Evolutionary conservation across 352 stramenopile species (phyloP).

Genomic region (Pelagophyceae sp.): DNA sequence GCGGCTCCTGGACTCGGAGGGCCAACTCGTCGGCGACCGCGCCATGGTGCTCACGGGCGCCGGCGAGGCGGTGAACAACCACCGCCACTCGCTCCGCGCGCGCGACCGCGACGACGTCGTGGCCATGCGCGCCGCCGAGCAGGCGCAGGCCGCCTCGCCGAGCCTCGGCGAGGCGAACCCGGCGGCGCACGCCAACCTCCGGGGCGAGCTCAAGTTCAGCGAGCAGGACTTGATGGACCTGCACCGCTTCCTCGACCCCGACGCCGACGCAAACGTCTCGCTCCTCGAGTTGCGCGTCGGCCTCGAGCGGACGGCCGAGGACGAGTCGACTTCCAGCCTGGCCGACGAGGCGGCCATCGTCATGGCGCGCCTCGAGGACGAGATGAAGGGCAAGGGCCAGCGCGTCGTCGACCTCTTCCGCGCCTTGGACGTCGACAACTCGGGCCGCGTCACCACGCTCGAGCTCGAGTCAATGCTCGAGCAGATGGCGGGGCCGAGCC

Average conservation of each 20-base stretch:
- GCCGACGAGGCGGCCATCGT: not conserved
- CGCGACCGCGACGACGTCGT: not conserved
- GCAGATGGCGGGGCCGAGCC: not conserved
- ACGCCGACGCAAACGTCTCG: constrained; percentile 26
- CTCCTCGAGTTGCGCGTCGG: constrained; percentile 11
- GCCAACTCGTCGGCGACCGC: not conserved
- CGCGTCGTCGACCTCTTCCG: constrained; percentile 25
- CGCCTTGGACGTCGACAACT: constrained; percentile 20
- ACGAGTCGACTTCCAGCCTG: not conserved
- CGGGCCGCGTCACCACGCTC: not conserved
- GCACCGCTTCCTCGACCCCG: constrained; percentile 22
- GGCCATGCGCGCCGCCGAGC: not conserved
- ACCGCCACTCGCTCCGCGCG: not conserved
- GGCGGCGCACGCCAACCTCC: not conserved
- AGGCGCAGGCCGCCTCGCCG: not conserved
- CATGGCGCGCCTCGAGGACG: constrained; percentile 21
- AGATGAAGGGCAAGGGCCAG: constrained; percentile 23
- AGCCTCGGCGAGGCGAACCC: not conserved
- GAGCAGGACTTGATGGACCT: constrained; percentile 24
- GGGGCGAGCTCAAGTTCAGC: constrained; percentile 5
- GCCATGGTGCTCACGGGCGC: not conserved
- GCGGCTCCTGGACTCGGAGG: not conserved
- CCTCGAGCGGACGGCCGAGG: not conserved
- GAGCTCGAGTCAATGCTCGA: constrained; percentile 18
- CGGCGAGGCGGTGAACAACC: not conserved